Evolutionary conservation across 2,329 filamentous ascomycete species (phyloP), one percentile per base, ranked within the genome.

Genomic region (Sphaerulina musiva): DNA sequence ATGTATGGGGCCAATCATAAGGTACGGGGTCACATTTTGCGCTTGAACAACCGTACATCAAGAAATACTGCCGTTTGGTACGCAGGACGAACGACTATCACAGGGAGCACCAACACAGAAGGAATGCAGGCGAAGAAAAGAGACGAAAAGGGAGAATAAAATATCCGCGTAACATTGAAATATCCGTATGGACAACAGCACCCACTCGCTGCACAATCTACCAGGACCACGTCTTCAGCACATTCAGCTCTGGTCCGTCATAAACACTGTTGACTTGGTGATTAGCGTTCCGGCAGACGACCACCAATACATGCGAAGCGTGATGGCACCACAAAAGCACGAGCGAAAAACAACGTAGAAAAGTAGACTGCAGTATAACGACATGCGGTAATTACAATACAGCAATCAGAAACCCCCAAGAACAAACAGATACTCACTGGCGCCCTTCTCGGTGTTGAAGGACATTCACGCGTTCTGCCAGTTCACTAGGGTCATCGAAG

Each of bases 401-500:
- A 53, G 10, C 50, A 42, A 10, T 14, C 44, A 48, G 42, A 40
- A 40, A 46, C 17, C 45, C 38, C 32, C 20, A 20, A 23, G 50
- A 43, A 38, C 39, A 49, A 29, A 29, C 26, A 7, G 6, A 47
- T 41, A 59, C 57, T 59, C 53, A 57, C 52, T 55, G 41, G 46
- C 48, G 42, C 42, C 48, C 53, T 38, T 57, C 51, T 23, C 57
- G 52, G 46, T 57, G 46, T 32, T 53, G 57, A 46, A 72, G 58
- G 59, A 62, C 59, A 39, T 70, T 68, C 4, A 75, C 59, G 51
- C 63, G 62, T 50, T 70, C 71, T 46, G 73, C 72, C 42, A 85
- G 59, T 71, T 95, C 88, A 39, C 77, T 73, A 0, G 92, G 83
- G 29, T 89, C 79, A 55, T 89, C 82, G 69, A 95, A 97, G 0